Evolutionary conservation across 1,284 basidiomycete genomes (phyloP).

Genomic region (Ceraceosorus bombacis): DNA sequence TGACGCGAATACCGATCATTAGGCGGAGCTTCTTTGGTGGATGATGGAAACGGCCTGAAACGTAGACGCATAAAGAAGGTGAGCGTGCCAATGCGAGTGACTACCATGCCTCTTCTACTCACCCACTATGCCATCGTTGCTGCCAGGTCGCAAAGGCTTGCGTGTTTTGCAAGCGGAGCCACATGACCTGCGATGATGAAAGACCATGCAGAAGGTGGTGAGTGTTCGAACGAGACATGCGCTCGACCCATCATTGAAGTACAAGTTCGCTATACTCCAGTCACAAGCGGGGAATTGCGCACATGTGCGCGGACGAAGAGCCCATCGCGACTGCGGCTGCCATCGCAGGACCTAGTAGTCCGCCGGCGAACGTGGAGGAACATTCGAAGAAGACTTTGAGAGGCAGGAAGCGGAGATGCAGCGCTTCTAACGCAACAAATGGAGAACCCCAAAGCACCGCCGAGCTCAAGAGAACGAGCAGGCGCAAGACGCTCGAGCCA

Average conservation of each 20-base stretch:
- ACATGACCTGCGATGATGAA: constrained; percentile 1
- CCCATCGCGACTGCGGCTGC: not conserved
- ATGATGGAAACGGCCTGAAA: not conserved
- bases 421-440: too few species aligned
- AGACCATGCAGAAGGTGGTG: constrained; percentile 1
- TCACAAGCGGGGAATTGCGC: constrained; percentile 2
- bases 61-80: not conserved
- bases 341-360: too few species aligned
- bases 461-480: too few species aligned
- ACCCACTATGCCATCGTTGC: not conserved
- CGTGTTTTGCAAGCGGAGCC: not conserved
- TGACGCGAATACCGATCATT: not conserved
- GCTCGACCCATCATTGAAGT: not conserved
- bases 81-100: not conserved
- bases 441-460: too few species aligned
- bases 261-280: not conserved
- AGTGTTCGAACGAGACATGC: not conserved
- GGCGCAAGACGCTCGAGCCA: too few species aligned
- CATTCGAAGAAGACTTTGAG: too few species aligned
- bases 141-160: constrained; percentile 2
- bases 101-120: not conserved
- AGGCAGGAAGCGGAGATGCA: too few species aligned
- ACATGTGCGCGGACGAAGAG: constrained; percentile 3
- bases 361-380: too few species aligned
- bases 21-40: not conserved